Base-by-base conservation (phyloP, 2,329 filamentous ascomycete species). In the Emericellopsis cladophorae region DNA sequence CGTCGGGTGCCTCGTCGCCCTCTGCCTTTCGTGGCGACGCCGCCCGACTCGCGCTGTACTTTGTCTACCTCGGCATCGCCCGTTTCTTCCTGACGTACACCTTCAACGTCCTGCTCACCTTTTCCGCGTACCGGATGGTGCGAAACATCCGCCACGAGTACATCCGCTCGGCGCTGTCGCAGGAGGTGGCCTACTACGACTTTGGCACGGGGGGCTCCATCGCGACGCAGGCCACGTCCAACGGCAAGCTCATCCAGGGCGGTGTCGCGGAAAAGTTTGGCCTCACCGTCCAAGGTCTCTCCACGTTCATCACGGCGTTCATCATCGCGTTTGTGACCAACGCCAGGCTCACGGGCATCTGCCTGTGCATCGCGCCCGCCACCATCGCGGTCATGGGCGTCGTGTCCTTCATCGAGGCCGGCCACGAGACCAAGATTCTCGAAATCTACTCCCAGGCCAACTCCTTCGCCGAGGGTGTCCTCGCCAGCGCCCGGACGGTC, bases 141-240 rank as follows among this genome's bases (percentile, higher is more conserved):
- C 62, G 65, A 37, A 62, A 54, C 35, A 49, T 61, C 21, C 56
- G 71, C 7, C 59, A 64, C 32, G 57, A 59, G 18, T 74, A 70
- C 46, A 55, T 74, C 11, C 59, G 64, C 33, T 54, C 61, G 16
- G 58, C 67, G 1, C 56, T 74, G 7, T 53, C 62, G 6, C 64
- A 70, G 44, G 64, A 68, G 36, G 57, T 70, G 12, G 58, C 59
- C 44, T 64, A 61, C 47, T 69, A 68, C 42, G 67, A 70, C 46
- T 49, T 46, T 24, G 51, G 51, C 36, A 40, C 47, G 5, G 54
- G 53, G 31, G 64, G 63, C 8, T 63, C 61, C 33, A 51, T 59
- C 22, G 48, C 62, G 2, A 54, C 56, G 10, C 57, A 63, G 41
- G 60, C 63, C 35, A 66, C 63, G 2, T 62, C 59, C 4, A 65